phyloP scores from a whole-genome alignment of 345 rosid species.

The Arabis alpina region DNA sequence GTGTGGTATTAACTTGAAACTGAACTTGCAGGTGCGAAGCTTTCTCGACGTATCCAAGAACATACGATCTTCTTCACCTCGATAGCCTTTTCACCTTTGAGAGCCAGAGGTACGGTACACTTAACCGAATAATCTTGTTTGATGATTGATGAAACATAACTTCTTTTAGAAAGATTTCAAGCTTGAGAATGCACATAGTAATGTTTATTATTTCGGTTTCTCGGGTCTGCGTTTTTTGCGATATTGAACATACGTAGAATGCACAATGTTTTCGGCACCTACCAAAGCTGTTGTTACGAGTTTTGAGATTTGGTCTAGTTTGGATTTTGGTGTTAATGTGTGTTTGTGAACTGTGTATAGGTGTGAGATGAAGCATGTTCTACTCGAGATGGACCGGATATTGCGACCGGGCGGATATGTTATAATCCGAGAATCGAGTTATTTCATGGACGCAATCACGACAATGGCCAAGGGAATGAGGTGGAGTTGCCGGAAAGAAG shows the following conservation, averaged over 20 bases:
- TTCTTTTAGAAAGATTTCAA: no score
- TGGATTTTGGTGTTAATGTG: slow-evolving; percentile 9
- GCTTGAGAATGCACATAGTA: no score
- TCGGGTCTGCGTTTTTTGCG: background rate
- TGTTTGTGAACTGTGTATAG: slow-evolving; percentile 44
- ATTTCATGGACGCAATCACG: slow-evolving; percentile 71
- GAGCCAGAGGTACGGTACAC: slow-evolving; percentile 71
- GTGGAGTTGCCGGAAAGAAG: slow-evolving; percentile 81
- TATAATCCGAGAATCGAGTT: slow-evolving; percentile 78
- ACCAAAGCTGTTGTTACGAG: background rate
- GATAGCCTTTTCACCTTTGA: slow-evolving; percentile 91
- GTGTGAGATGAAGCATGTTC: slow-evolving; percentile 82
- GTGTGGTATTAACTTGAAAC: slow-evolving; percentile 22
- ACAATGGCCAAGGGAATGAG: slow-evolving; percentile 75
- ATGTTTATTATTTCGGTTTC: no score
- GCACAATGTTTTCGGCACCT: background rate
- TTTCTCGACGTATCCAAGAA: slow-evolving; percentile 95
- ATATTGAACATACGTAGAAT: background rate
- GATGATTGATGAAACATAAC: background rate
- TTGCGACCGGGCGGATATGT: slow-evolving; percentile 80
- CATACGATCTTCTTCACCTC: slow-evolving; percentile 94
- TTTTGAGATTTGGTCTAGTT: slow-evolving; percentile 3
- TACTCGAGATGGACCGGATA: slow-evolving; percentile 92
- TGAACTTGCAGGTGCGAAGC: slow-evolving; percentile 81
- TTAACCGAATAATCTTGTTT: background rate